Conservation (phyloP, 257 asterid genomes). For the Cruciata laevipes region DNA sequence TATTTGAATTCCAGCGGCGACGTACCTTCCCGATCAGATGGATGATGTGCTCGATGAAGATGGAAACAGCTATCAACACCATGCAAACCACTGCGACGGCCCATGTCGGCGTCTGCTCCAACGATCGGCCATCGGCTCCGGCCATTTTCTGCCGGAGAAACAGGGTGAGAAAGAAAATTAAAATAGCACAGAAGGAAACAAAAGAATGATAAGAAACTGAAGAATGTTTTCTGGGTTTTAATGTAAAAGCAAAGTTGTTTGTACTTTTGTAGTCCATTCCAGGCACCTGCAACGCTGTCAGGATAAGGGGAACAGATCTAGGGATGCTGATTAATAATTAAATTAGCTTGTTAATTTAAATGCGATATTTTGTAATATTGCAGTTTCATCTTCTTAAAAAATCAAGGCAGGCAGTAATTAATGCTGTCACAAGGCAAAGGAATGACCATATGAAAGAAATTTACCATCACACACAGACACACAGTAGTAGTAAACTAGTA, state of each 20-base stretch:
- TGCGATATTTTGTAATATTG: slow-evolving; percentile 28
- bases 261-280: too few relatives aligned
- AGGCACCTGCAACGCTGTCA: too few relatives aligned
- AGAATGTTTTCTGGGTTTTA: too few relatives aligned
- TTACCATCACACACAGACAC: neutral
- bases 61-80: slow-evolving; percentile 55
- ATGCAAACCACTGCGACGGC: slow-evolving; percentile 82
- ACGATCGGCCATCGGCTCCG: slow-evolving; percentile 56
- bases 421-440: slow-evolving; percentile 21
- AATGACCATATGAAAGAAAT: slow-evolving; percentile 5
- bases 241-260: too few relatives aligned
- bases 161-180: too few relatives aligned
- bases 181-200: too few relatives aligned
- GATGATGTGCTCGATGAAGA: slow-evolving; percentile 57
- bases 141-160: slow-evolving; percentile 43
- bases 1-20: too few relatives aligned
- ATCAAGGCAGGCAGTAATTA: slow-evolving; percentile 18
- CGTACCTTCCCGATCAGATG: slow-evolving; percentile 64
- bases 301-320: too few relatives aligned
- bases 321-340: neutral
- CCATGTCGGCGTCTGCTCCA: slow-evolving; percentile 92
- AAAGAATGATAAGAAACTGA: too few relatives aligned
- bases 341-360: neutral
- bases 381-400: slow-evolving; percentile 89
- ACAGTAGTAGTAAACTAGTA: neutral